Percentiles rank a stretch among this genome's conserved stretches.
Evolutionary conservation across 2,329 filamentous ascomycete genomes (phyloP).

Genomic region (Penicillium hordei): DNA sequence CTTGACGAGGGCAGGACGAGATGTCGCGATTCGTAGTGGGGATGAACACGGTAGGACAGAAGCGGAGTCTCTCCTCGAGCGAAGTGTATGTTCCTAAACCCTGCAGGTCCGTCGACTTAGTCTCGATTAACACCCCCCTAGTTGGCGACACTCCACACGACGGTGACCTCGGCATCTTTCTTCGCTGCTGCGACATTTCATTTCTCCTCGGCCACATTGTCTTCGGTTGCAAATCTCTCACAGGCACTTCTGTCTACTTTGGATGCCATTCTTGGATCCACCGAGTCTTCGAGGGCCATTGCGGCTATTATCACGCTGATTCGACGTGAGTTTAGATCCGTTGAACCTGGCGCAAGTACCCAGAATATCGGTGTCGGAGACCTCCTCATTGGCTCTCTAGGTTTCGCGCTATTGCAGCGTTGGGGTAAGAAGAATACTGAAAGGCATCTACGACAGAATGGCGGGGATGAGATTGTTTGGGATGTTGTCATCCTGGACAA

Average conservation of each 20-base stretch:
- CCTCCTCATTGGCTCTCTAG: conserved; percentile 45
- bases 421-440: conserved; percentile 49
- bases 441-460: conserved; percentile 39
- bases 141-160: conserved; percentile 46
- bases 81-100: conserved; percentile 40
- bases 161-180: conserved; percentile 49
- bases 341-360: conserved; percentile 31
- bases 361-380: conserved; percentile 46
- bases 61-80: conserved; percentile 47
- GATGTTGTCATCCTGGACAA: conserved; percentile 51
- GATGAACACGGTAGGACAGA: conserved; percentile 47
- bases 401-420: conserved; percentile 48
- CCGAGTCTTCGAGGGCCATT: conserved; percentile 50
- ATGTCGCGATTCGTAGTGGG: conserved; percentile 47
- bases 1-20: conserved; percentile 45
- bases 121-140: conserved; percentile 26
- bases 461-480: conserved; percentile 49
- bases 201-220: conserved; percentile 46
- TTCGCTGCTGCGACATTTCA: conserved; percentile 49
- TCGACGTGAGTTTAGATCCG: conserved; percentile 44
- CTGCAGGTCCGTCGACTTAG: not conserved
- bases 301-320: conserved; percentile 50
- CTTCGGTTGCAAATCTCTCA: conserved; percentile 44
- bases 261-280: conserved; percentile 50
- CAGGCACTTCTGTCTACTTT: conserved; percentile 47